Percentiles rank a stretch among this genome's conserved stretches.
phyloP scores from a whole-genome alignment of 495 filamentous ascomycete genomes.

The Daldinia decipiens region DNA sequence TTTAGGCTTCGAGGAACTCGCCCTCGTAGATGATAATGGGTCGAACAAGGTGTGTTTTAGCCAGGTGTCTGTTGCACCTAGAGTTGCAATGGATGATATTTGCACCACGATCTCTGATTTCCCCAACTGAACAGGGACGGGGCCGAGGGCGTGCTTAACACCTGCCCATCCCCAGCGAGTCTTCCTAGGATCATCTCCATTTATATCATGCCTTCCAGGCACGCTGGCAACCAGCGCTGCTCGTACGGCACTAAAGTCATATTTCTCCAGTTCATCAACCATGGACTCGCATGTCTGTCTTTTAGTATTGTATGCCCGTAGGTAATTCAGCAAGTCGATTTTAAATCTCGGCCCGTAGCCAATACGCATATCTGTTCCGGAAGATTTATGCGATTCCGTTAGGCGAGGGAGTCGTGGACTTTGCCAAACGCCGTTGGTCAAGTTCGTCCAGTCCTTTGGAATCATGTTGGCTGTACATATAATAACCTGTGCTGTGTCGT shows the following conservation, averaged over 20 bases:
- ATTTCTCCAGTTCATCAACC: constrained; percentile 64
- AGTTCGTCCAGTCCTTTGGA: constrained; percentile 81
- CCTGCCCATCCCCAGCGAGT: constrained; percentile 81
- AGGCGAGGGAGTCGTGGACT: constrained; percentile 74
- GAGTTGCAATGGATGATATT: constrained; percentile 83
- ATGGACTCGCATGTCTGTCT: constrained; percentile 61
- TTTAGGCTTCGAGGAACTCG: constrained; percentile 35
- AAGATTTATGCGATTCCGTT: background rate
- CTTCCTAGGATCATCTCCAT: constrained; percentile 52
- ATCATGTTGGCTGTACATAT: constrained; percentile 96
- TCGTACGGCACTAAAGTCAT: constrained; percentile 76
- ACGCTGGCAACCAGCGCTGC: constrained; percentile 81
- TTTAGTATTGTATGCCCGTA: constrained; percentile 70
- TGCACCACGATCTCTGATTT: constrained; percentile 74
- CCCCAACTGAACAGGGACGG: constrained; percentile 55
- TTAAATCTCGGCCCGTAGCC: constrained; percentile 80
- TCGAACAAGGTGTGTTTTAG: constrained; percentile 72
- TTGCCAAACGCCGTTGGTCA: constrained; percentile 86
- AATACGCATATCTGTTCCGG: constrained; percentile 38
- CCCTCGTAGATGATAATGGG: constrained; percentile 32
- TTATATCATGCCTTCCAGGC: constrained; percentile 70
- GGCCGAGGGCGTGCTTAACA: constrained; percentile 67
- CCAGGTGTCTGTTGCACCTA: constrained; percentile 81
- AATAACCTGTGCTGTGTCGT: constrained; percentile 79
- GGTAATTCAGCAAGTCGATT: constrained; percentile 76